These are phyloP conservation scores for Apiotrichum gracile DNA, from an alignment of 1,284 basidiomycete genomes.

Conservation along the genomic window DNA sequence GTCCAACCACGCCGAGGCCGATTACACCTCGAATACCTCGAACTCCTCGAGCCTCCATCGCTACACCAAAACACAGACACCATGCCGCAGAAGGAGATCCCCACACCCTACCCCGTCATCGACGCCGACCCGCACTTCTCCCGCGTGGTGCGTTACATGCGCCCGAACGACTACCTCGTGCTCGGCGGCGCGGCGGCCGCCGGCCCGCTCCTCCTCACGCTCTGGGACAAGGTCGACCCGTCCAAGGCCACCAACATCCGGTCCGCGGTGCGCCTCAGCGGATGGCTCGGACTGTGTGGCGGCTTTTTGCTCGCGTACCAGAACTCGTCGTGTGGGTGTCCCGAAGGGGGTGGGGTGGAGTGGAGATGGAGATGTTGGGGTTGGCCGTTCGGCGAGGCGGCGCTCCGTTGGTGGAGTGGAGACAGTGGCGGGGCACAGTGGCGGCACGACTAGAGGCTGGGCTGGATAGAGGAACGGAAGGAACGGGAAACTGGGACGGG, in stretches of 20 bases:
- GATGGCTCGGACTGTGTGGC: conserved; percentile 65
- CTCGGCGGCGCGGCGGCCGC: conserved; percentile 76
- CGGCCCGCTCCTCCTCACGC: conserved; percentile 28
- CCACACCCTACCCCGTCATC: conserved; percentile 73
- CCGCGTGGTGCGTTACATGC: conserved; percentile 84
- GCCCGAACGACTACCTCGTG: conserved; percentile 76
- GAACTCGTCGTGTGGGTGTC: conserved; percentile 67
- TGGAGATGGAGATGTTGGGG: too few relatives aligned
- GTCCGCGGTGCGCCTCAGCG: conserved; percentile 50
- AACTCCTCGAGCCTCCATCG: too few relatives aligned
- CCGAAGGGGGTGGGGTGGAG: too few relatives aligned
- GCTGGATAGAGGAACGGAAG: too few relatives aligned
- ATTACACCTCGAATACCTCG: neutral
- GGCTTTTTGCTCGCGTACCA: conserved; percentile 95
- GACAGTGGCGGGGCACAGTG: too few relatives aligned
- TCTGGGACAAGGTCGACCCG: conserved; percentile 21
- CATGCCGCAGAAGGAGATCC: conserved; percentile 66
- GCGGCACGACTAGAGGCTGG: too few relatives aligned
- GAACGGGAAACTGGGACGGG: neutral
- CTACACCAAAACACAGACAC: neutral
- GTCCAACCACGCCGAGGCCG: neutral
- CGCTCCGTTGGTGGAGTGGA: too few relatives aligned
- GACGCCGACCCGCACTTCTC: conserved; percentile 87
- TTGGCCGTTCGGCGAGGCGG: too few relatives aligned
- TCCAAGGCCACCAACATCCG: conserved; percentile 40